These are phyloP conservation scores for Amanita jacksonii DNA, from an alignment of 768 basidiomycete genomes.

Conservation along the genomic window DNA sequence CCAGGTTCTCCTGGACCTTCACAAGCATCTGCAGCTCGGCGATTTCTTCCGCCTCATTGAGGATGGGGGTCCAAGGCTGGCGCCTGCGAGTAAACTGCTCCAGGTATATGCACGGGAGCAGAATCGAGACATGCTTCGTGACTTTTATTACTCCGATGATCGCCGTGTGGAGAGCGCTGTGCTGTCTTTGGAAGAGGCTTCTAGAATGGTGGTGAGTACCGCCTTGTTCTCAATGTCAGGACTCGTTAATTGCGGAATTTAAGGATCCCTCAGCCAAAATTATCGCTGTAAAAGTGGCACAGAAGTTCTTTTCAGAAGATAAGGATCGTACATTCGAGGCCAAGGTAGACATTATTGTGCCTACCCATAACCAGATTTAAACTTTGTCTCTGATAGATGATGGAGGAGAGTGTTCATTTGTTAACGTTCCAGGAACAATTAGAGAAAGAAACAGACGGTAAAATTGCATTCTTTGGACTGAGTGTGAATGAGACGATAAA, in stretches of 20 bases:
- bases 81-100: conserved; percentile 67
- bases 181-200: conserved; percentile 80
- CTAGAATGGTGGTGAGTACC: conserved; percentile 43
- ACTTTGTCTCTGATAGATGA: conserved; percentile 51
- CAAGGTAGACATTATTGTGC: conserved; percentile 67
- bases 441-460: conserved; percentile 77
- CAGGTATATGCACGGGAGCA: conserved; percentile 90
- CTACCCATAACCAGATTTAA: background rate
- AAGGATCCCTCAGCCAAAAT: conserved; percentile 72
- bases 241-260: background rate
- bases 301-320: conserved; percentile 92
- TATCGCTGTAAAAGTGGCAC: conserved; percentile 66
- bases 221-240: background rate
- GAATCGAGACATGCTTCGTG: conserved; percentile 83
- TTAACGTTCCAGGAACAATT: conserved; percentile 76
- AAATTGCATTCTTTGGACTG: conserved; percentile 70
- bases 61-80: conserved; percentile 70
- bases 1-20: conserved; percentile 82
- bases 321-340: conserved; percentile 88
- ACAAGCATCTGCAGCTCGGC: conserved; percentile 75
- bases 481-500: conserved; percentile 86
- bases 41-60: conserved; percentile 93
- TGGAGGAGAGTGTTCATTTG: conserved; percentile 77
- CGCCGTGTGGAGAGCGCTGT: conserved; percentile 87
- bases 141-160: conserved; percentile 98